A percentile compares a stretch with the other conserved stretches of the same genome.
Conservation (phyloP, 192 early-diverging fungal species). For the Gamsiella multidivaricata region DNA sequence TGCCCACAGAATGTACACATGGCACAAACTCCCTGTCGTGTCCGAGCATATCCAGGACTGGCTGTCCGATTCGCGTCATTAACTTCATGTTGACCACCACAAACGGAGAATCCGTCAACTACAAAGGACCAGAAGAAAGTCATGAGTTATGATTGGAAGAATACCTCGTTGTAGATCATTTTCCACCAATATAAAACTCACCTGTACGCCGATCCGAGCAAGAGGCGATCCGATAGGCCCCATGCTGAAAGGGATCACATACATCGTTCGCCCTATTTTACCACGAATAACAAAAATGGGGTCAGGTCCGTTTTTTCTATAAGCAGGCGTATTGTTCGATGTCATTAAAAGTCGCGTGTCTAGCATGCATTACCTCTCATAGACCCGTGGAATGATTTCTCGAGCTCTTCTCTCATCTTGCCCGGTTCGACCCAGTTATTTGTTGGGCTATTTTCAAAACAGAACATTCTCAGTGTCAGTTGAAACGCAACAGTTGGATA, state of each 20-base stretch:
- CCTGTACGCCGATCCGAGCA: slow-evolving; percentile 44
- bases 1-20: slow-evolving; percentile 52
- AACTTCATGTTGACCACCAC: slow-evolving; percentile 52
- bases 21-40: slow-evolving; percentile 51
- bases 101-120: slow-evolving; percentile 52
- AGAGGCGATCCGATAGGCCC: slow-evolving; percentile 48
- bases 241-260: slow-evolving; percentile 50
- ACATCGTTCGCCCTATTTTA: slow-evolving; percentile 42
- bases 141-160: neutral
- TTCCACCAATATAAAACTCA: too few species aligned
- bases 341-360: neutral
- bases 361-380: slow-evolving; percentile 33
- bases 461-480: neutral
- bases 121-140: neutral
- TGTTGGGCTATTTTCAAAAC: slow-evolving; percentile 23
- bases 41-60: slow-evolving; percentile 44
- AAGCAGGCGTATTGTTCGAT: neutral
- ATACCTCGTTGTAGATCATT: too few species aligned
- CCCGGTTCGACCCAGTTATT: slow-evolving; percentile 50
- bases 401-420: slow-evolving; percentile 34
- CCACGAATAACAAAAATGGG: neutral
- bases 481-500: neutral
- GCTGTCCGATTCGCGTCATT: slow-evolving; percentile 49
- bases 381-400: slow-evolving; percentile 42
- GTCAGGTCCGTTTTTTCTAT: neutral